Evolutionary conservation across 768 basidiomycete species (phyloP).

Genomic region (Termitomyces titanicus): DNA sequence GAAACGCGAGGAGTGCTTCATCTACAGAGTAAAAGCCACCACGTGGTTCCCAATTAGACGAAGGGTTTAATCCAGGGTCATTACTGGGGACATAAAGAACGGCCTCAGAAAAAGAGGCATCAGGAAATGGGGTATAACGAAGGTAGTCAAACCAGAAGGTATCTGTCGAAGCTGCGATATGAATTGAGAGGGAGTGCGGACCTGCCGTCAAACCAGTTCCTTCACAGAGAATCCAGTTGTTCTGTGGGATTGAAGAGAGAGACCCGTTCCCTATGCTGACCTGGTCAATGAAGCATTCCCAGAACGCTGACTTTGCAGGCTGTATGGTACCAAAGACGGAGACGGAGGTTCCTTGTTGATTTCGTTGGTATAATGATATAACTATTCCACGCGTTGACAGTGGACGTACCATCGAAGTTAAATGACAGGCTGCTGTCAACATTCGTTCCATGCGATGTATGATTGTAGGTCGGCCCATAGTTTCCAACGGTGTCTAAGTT

Average conservation of each 20-base stretch:
- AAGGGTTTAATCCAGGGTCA: neutral
- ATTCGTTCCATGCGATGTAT: conserved; percentile 27
- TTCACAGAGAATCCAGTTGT: conserved; percentile 20
- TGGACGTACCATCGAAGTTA: conserved; percentile 24
- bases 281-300: conserved; percentile 24
- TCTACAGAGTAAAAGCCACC: neutral
- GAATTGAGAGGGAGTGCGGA: conserved; percentile 19
- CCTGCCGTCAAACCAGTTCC: conserved; percentile 14
- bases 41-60: neutral
- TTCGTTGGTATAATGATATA: neutral
- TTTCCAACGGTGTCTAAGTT: conserved; percentile 23
- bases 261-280: neutral
- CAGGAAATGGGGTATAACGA: neutral
- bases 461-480: conserved; percentile 27
- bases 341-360: conserved; percentile 10
- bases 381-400: neutral
- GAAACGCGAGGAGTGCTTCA: neutral
- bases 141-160: conserved; percentile 9
- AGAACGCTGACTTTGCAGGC: conserved; percentile 13
- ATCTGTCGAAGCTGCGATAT: neutral
- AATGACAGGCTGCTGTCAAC: conserved; percentile 23
- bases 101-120: neutral
- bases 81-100: neutral
- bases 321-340: conserved; percentile 18
- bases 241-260: conserved; percentile 1